These are phyloP conservation scores for Paramecium sexaurelia DNA, from an alignment of 73 alveolate genomes.

Conservation along the genomic window DNA sequence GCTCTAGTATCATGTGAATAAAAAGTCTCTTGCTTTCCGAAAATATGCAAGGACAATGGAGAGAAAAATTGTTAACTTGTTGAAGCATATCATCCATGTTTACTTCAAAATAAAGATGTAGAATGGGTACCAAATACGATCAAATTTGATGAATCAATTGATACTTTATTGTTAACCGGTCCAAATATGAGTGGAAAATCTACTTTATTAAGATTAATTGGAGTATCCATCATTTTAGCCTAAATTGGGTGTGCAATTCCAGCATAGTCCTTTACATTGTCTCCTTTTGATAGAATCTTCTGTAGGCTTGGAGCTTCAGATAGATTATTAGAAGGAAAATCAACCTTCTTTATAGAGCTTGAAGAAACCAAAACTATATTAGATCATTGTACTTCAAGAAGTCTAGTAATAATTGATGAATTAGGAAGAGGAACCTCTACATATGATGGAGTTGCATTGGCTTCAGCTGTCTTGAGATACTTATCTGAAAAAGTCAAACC, in stretches of 20 bases:
- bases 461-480: slow-evolving; percentile 80
- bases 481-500: slow-evolving; percentile 81
- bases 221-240: slow-evolving; percentile 90
- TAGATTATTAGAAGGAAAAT: slow-evolving; percentile 91
- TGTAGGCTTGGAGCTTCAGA: slow-evolving; percentile 96
- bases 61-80: background rate
- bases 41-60: background rate
- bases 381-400: slow-evolving; percentile 76
- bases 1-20: slow-evolving; percentile 64
- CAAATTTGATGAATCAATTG: slow-evolving; percentile 28
- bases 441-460: slow-evolving; percentile 94
- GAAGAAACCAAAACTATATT: slow-evolving; percentile 87
- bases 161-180: slow-evolving; percentile 86
- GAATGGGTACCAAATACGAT: slow-evolving; percentile 81
- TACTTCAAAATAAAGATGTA: slow-evolving; percentile 61
- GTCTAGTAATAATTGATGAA: slow-evolving; percentile 91
- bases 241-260: slow-evolving; percentile 91
- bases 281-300: slow-evolving; percentile 90
- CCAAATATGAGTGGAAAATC: slow-evolving; percentile 99
- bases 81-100: slow-evolving; percentile 87
- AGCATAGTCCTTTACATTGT: slow-evolving; percentile 77
- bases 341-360: slow-evolving; percentile 90
- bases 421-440: slow-evolving; percentile 95
- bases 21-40: slow-evolving; percentile 25
- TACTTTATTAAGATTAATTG: slow-evolving; percentile 87